Evolutionary conservation across 345 rosid genomes (phyloP).

Genomic region (Cochlearia excelsa): DNA sequence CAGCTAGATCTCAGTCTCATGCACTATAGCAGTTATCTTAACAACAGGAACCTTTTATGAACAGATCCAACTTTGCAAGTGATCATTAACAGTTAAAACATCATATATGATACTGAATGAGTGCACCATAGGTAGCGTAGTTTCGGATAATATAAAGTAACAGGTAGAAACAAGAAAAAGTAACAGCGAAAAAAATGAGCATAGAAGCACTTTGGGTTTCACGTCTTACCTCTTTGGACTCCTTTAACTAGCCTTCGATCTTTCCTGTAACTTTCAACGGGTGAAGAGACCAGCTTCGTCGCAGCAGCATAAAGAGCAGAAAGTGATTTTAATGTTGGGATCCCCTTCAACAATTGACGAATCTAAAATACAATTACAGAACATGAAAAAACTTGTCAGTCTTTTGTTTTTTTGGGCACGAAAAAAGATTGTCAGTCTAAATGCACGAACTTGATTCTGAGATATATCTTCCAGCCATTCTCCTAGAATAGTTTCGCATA

Average conservation of each 20-base stretch:
- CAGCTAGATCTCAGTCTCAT: constrained; percentile 7
- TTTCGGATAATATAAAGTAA: not conserved
- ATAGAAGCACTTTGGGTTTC: constrained; percentile 11
- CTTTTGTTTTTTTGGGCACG: not conserved
- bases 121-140: constrained; percentile 14
- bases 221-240: constrained; percentile 79
- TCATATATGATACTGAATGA: constrained; percentile 13
- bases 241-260: constrained; percentile 84
- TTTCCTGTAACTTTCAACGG: constrained; percentile 82
- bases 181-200: constrained; percentile 14
- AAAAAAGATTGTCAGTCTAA: constrained; percentile 13
- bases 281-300: constrained; percentile 74
- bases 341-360: constrained; percentile 63
- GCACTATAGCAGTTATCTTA: not conserved
- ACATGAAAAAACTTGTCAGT: constrained; percentile 19
- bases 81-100: constrained; percentile 5
- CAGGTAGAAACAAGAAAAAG: not conserved
- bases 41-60: not conserved
- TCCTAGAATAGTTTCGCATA: constrained; percentile 77
- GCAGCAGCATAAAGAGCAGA: constrained; percentile 77
- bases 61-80: constrained; percentile 21
- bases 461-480: constrained; percentile 96
- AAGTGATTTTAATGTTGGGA: constrained; percentile 76
- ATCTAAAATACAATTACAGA: constrained; percentile 44
- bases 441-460: constrained; percentile 74